Evolutionary conservation across 177 flowering plant species (phyloP), one percentile per base, ranked within the genome.

Genomic region (Telopea speciosissima): DNA sequence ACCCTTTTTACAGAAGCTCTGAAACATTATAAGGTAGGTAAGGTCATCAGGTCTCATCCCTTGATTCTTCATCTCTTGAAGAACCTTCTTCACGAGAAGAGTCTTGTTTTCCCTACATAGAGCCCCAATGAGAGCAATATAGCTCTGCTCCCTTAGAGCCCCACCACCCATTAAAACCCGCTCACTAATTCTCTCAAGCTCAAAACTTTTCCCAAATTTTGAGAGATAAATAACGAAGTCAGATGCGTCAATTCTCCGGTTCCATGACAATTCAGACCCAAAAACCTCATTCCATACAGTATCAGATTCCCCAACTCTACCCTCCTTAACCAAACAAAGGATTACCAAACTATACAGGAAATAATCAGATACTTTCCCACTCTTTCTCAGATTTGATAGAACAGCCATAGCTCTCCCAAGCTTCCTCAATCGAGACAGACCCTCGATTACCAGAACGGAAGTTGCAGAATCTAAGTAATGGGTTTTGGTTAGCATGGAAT

Each of bases 1-100:
- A 56, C 84, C 86, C 59, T 70, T 81, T 67, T 78, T 78, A 68
- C 83, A 81, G 23, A 78, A 76, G 68, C 81, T 79, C 70, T 78
- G 81, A 75, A 78, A 81, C 80, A 83, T 56, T 11, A 58, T 70
- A 49, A 78, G 49, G 59, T 76, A 80, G 8, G 76, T 81, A 52
- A 79, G 12, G 66, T 74, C 63, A 68, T 81, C 81, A 1, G 75
- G 73, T 70, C 63, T 52, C 12, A 81, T 24, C 28, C 81, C 80
- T 65, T 65, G 70, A 62, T 24, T 71, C 70, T 80, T 62, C 84
- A 81, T 80, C 25, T 61, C 79, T 12, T 24, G 44, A 22, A 83
- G 66, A 62, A 77, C 79, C 16, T 40, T 54, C 21, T 68, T 76
- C 0, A 75, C 84, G 66, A 78, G 70, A 19, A 36, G 56, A 42